Percentiles rank a stretch among this genome's conserved stretches.
phyloP scores from a whole-genome alignment of 1,139 yeast species.

The Yamadazyma kanchanaburiensis region DNA sequence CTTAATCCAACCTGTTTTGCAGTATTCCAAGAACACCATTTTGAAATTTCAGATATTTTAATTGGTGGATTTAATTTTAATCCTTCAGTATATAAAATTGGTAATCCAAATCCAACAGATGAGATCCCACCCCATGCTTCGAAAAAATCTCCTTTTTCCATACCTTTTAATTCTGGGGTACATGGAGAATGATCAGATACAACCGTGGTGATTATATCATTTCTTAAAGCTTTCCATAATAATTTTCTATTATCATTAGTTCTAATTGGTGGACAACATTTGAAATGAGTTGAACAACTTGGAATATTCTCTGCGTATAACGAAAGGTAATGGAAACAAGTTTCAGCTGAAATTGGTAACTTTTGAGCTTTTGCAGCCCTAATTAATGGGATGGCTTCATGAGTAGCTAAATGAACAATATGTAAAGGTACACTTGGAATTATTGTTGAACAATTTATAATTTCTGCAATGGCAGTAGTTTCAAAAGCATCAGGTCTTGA shows the following conservation, averaged over 20 bases:
- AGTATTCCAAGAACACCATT: constrained; percentile 81
- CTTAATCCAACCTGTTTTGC: constrained; percentile 80
- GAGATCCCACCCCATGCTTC: constrained; percentile 98
- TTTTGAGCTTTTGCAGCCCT: constrained; percentile 59
- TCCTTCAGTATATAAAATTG: constrained; percentile 77
- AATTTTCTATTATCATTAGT: constrained; percentile 63
- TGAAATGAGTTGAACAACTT: constrained; percentile 73
- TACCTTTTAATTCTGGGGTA: constrained; percentile 81
- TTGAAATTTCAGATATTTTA: constrained; percentile 57
- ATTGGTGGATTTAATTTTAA: constrained; percentile 51
- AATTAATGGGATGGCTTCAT: constrained; percentile 73
- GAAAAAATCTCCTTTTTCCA: constrained; percentile 82
- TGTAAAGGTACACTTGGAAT: constrained; percentile 72
- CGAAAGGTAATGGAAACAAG: constrained; percentile 88
- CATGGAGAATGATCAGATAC: constrained; percentile 97
- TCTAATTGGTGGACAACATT: constrained; percentile 95
- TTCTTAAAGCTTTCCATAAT: constrained; percentile 73
- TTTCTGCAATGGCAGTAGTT: constrained; percentile 72
- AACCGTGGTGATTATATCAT: constrained; percentile 71
- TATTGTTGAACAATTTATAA: constrained; percentile 58
- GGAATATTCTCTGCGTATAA: constrained; percentile 75
- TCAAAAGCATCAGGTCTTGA: constrained; percentile 90
- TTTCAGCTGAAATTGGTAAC: constrained; percentile 74
- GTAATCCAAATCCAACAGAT: constrained; percentile 87
- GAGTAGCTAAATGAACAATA: constrained; percentile 86